Conservation (phyloP, 164 flowering plant genomes). For the Magnolia officinalis region DNA sequence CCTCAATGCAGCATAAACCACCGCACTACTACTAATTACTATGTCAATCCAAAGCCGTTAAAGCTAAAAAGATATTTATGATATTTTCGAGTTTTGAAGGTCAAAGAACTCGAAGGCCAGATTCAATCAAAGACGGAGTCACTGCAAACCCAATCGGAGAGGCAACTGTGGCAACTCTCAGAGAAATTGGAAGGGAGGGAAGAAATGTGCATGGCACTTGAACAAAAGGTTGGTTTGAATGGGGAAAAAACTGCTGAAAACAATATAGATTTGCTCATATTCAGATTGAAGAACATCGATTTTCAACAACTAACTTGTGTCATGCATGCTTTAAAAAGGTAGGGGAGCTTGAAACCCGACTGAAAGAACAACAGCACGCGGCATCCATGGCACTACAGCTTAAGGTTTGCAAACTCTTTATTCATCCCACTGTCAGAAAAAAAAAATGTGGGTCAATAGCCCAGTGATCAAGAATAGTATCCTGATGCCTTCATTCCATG, state of each 20-base stretch:
- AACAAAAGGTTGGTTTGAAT: constrained; percentile 46
- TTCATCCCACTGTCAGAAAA: no score
- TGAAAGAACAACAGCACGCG: constrained; percentile 21
- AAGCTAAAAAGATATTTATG: background rate
- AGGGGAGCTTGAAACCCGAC: constrained; percentile 30
- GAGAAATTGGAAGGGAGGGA: constrained; percentile 66
- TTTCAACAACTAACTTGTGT: background rate
- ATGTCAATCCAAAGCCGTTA: background rate
- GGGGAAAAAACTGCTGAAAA: background rate
- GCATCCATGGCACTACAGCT: constrained; percentile 38
- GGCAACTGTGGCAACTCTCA: constrained; percentile 48
- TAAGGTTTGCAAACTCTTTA: constrained; percentile 41
- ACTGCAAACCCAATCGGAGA: constrained; percentile 51
- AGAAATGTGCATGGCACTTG: constrained; percentile 46
- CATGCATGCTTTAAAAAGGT: constrained; percentile 17
- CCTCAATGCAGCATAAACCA: background rate
- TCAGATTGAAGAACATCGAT: background rate
- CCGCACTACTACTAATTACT: background rate
- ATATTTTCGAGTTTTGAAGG: constrained; percentile 7
- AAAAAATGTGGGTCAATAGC: no score
- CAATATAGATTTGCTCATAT: background rate
- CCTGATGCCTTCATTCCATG: no score
- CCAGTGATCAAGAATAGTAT: no score
- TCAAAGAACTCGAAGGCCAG: constrained; percentile 71
- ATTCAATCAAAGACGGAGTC: constrained; percentile 37